These are phyloP conservation scores for Backusella westeae DNA, from an alignment of 192 early-diverging fungal genomes.

Conservation along the genomic window DNA sequence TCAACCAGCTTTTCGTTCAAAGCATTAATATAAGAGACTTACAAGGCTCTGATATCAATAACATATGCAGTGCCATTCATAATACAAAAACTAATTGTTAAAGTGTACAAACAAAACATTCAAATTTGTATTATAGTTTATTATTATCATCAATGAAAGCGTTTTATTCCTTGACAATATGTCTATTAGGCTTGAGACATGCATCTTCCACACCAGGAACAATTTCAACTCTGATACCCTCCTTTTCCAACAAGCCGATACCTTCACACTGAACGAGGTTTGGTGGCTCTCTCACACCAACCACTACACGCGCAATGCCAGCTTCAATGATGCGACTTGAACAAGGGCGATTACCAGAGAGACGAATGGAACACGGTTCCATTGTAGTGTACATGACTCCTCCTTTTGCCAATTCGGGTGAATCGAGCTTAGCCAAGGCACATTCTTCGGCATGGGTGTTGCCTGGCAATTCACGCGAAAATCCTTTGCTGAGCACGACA, in stretches of 20 bases:
- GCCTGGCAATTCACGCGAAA: slow-evolving; percentile 89
- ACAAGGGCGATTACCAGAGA: slow-evolving; percentile 77
- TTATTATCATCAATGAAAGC: no score
- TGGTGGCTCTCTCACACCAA: slow-evolving; percentile 86
- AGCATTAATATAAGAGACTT: no score
- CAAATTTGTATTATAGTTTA: no score
- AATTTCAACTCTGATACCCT: slow-evolving; percentile 75
- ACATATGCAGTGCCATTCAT: no score
- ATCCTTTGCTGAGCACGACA: slow-evolving; percentile 77
- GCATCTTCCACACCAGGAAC: slow-evolving; percentile 70
- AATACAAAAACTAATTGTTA: no score
- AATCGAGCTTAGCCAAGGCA: slow-evolving; percentile 72
- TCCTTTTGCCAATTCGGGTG: slow-evolving; percentile 30
- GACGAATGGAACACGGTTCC: slow-evolving; percentile 86
- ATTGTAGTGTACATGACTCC: slow-evolving; percentile 92
- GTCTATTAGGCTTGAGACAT: slow-evolving; percentile 72
- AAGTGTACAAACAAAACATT: no score
- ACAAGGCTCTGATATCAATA: no score
- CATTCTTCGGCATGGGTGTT: slow-evolving; percentile 98
- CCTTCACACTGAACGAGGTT: slow-evolving; percentile 85
- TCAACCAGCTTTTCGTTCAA: no score
- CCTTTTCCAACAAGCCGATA: slow-evolving; percentile 56
- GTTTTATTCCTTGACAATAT: slow-evolving; percentile 37
- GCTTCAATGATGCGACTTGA: slow-evolving; percentile 71
- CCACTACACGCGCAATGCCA: slow-evolving; percentile 68